Evolutionary conservation across 306 rosid genomes (phyloP).

Genomic region (Pyrus pyrifolia): DNA sequence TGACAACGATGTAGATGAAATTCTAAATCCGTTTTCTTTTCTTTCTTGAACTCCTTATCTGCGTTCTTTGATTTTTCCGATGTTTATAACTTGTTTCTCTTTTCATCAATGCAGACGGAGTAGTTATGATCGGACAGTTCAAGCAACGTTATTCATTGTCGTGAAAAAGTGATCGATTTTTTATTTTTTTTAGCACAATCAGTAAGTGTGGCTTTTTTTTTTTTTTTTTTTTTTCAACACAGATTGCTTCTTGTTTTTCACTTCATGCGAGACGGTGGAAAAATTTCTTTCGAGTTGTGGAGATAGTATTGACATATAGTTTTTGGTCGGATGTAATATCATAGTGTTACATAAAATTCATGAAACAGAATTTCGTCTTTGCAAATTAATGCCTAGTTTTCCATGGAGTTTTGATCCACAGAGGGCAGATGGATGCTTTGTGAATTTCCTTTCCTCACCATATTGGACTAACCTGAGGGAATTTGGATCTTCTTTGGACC

Average conservation of each 20-base stretch:
- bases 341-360: not conserved
- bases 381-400: not conserved
- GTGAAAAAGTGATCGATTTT: not conserved
- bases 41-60: not conserved
- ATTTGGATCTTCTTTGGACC: too few relatives aligned
- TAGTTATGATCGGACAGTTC: slow-evolving; percentile 2
- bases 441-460: too few relatives aligned
- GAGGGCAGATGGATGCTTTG: not conserved
- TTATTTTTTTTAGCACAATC: not conserved
- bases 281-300: slow-evolving; percentile 1
- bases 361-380: not conserved
- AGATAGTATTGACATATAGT: not conserved
- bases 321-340: not conserved
- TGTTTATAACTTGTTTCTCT: not conserved
- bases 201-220: not conserved
- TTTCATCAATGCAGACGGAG: slow-evolving; percentile 19
- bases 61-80: not conserved
- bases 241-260: not conserved
- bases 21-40: not conserved
- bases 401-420: not conserved
- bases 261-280: slow-evolving; percentile 5
- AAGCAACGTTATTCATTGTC: not conserved
- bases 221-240: not conserved
- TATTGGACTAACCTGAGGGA: too few relatives aligned
- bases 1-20: slow-evolving; percentile 10